These are phyloP conservation scores for Aegle marmelos DNA, from an alignment of 345 rosid genomes.

Conservation along the genomic window DNA sequence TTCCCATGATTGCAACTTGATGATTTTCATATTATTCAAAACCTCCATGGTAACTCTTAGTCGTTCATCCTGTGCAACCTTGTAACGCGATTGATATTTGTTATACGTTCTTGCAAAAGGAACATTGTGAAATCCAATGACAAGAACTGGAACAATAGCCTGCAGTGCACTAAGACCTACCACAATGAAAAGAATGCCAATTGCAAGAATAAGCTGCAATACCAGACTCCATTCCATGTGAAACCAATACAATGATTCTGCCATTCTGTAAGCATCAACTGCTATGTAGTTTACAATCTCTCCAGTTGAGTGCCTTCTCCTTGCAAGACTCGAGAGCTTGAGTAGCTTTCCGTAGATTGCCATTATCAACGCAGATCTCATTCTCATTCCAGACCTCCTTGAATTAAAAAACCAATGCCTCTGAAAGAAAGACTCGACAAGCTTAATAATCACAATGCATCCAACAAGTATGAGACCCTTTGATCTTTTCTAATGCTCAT, in stretches of 20 bases:
- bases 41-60: conserved; percentile 63
- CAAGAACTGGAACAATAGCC: conserved; percentile 48
- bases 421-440: conserved; percentile 64
- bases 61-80: conserved; percentile 71
- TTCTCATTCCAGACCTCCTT: conserved; percentile 69
- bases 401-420: conserved; percentile 66
- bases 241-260: conserved; percentile 78
- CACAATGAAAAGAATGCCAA: conserved; percentile 47
- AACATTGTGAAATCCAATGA: conserved; percentile 45
- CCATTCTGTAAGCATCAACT: conserved; percentile 80
- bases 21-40: conserved; percentile 70
- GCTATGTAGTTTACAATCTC: conserved; percentile 76
- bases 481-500: conserved; percentile 30
- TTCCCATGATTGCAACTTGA: conserved; percentile 84
- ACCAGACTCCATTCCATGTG: conserved; percentile 52
- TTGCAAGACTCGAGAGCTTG: conserved; percentile 59
- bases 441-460: conserved; percentile 42
- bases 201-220: conserved; percentile 51
- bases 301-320: conserved; percentile 66
- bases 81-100: conserved; percentile 58
- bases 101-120: conserved; percentile 61
- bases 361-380: conserved; percentile 73
- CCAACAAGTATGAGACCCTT: conserved; percentile 52
- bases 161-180: conserved; percentile 66
- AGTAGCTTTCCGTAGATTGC: conserved; percentile 64